phyloP scores from a whole-genome alignment of 2,329 filamentous ascomycete genomes.

The Pseudopithomyces chartarum region DNA sequence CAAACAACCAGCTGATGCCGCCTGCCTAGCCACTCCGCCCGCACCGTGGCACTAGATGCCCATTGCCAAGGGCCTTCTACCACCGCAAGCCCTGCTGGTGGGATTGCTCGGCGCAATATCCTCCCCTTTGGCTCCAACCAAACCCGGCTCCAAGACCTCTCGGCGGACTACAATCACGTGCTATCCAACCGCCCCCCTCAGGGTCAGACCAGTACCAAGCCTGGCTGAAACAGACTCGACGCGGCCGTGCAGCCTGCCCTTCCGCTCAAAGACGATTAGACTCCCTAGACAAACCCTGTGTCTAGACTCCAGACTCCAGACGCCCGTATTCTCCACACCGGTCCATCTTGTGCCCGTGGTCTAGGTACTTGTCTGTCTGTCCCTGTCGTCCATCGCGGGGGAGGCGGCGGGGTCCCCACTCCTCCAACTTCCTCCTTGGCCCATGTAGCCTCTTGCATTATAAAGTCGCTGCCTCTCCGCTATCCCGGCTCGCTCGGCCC shows the following conservation, averaged over 20 bases:
- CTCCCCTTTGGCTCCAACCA: constrained; percentile 6
- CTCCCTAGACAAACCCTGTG: background rate
- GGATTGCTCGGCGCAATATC: constrained; percentile 6
- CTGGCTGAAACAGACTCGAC: constrained; percentile 31
- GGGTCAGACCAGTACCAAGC: constrained; percentile 18
- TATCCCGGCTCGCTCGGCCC: background rate
- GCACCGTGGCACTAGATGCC: constrained; percentile 4
- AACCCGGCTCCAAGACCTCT: constrained; percentile 8
- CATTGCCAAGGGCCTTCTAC: too few species aligned
- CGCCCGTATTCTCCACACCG: background rate
- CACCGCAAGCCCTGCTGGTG: background rate
- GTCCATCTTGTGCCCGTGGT: background rate
- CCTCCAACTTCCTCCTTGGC: background rate
- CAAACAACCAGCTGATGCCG: constrained; percentile 1
- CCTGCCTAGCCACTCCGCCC: constrained; percentile 11
- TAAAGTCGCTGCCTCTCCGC: background rate
- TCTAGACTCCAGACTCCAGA: background rate
- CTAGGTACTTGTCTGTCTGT: background rate
- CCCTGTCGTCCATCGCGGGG: too few species aligned
- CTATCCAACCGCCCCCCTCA: background rate
- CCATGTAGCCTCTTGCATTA: background rate
- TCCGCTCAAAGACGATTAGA: background rate
- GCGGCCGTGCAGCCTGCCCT: constrained; percentile 2
- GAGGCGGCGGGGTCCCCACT: background rate
- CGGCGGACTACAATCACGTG: constrained; percentile 21